These are phyloP conservation scores for Mycena citricolor DNA, from an alignment of 1,284 basidiomycete genomes.

Conservation along the genomic window DNA sequence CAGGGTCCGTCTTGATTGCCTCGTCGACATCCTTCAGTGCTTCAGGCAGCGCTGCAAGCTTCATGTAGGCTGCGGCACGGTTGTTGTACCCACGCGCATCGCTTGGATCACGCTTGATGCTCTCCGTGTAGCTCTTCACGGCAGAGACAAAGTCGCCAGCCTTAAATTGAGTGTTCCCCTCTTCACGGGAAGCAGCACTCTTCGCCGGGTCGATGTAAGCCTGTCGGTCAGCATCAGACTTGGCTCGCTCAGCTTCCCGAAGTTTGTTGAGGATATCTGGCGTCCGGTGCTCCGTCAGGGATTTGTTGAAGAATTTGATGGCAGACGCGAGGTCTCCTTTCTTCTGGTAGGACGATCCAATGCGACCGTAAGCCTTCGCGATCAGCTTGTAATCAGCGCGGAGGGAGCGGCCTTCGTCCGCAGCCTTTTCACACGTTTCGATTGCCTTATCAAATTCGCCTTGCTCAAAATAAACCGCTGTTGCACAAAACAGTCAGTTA, in stretches of 20 bases:
- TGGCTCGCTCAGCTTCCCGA: conserved; percentile 78
- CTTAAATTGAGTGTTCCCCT: conserved; percentile 94
- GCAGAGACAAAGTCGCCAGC: conserved; percentile 88
- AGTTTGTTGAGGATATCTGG: conserved; percentile 92
- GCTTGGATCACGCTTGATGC: conserved; percentile 91
- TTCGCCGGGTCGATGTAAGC: conserved; percentile 91
- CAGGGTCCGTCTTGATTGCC: conserved; percentile 90
- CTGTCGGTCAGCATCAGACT: conserved; percentile 74
- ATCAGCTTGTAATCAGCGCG: conserved; percentile 81
- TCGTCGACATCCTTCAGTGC: conserved; percentile 95
- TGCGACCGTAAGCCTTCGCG: conserved; percentile 88
- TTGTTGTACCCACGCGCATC: conserved; percentile 97
- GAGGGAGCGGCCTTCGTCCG: conserved; percentile 85
- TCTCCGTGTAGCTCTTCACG: conserved; percentile 92
- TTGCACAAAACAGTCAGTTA: conserved; percentile 14
- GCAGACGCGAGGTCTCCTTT: conserved; percentile 79
- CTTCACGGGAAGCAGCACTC: conserved; percentile 84
- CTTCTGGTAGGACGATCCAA: conserved; percentile 84
- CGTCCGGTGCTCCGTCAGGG: conserved; percentile 95
- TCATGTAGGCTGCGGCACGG: conserved; percentile 95
- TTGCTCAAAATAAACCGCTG: conserved; percentile 94
- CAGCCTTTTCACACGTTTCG: conserved; percentile 90
- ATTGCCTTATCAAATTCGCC: conserved; percentile 90
- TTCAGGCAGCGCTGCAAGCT: conserved; percentile 91
- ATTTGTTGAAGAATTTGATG: conserved; percentile 90